A percentile compares a stretch with the other conserved stretches of the same genome.
These are phyloP conservation scores for Penicillium sp. DNA, from an alignment of 2,329 filamentous ascomycete genomes.

Conservation along the genomic window DNA sequence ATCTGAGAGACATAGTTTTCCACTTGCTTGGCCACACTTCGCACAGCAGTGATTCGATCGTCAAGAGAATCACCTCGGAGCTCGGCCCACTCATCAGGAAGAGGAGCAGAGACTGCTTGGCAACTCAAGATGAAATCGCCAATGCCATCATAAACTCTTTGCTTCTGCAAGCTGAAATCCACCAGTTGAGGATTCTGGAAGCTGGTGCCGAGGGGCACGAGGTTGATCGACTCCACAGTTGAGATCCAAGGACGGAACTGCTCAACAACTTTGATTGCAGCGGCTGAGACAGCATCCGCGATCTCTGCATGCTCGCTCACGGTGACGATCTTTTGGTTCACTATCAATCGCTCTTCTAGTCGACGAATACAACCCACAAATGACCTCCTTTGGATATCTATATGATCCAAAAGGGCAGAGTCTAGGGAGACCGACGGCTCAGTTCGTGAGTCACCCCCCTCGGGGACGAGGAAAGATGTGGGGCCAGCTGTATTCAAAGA, in stretches of 20 bases:
- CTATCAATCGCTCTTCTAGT: constrained; percentile 77
- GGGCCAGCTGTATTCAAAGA: constrained; percentile 64
- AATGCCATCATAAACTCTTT: constrained; percentile 88
- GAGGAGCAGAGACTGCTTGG: constrained; percentile 84
- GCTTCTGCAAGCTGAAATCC: constrained; percentile 88
- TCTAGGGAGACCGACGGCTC: constrained; percentile 78
- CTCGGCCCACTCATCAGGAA: constrained; percentile 95
- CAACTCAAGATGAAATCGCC: constrained; percentile 85
- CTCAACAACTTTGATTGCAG: constrained; percentile 78
- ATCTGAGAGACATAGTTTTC: constrained; percentile 86
- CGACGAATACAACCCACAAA: constrained; percentile 83
- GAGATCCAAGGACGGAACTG: constrained; percentile 88
- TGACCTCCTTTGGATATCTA: constrained; percentile 83
- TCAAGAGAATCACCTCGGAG: constrained; percentile 87
- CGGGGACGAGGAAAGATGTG: constrained; percentile 76
- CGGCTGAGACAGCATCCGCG: constrained; percentile 76
- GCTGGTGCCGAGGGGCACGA: constrained; percentile 73
- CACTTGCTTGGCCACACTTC: constrained; percentile 73
- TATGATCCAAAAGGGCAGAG: constrained; percentile 71
- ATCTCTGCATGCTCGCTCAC: constrained; percentile 75
- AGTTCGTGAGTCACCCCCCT: constrained; percentile 70
- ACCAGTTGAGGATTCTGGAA: constrained; percentile 81
- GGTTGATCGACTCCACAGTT: constrained; percentile 86
- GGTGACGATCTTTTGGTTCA: constrained; percentile 79
- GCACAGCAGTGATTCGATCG: constrained; percentile 77